phyloP scores from a whole-genome alignment of 2,329 filamentous ascomycete genomes.

The Venturia nashicola region DNA sequence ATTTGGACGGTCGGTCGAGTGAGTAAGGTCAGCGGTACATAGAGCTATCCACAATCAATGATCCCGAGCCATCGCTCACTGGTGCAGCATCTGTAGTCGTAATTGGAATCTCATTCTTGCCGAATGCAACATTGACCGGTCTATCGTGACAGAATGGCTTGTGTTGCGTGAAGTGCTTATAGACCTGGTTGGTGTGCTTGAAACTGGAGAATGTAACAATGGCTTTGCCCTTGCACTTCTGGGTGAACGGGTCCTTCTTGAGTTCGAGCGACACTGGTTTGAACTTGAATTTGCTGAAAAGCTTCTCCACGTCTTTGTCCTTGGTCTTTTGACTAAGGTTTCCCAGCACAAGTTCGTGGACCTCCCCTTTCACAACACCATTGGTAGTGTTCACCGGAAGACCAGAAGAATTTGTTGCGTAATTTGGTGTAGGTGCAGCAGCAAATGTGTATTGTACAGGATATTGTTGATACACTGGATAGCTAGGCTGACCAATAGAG shows the following conservation, averaged over 20 bases:
- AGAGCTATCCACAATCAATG: background rate
- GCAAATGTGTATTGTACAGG: background rate
- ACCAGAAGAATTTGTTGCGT: conserved; percentile 20
- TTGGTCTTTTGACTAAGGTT: background rate
- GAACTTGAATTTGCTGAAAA: background rate
- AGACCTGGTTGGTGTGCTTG: background rate
- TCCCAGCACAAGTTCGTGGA: conserved; percentile 24
- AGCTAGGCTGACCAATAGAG: background rate
- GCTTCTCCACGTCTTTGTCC: background rate
- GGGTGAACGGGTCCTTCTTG: background rate
- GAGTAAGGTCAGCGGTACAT: background rate
- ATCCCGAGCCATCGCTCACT: background rate
- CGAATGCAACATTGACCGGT: background rate
- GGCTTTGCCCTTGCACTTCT: conserved; percentile 2
- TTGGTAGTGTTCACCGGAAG: conserved; percentile 25
- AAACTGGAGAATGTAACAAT: conserved; percentile 1
- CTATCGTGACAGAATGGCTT: conserved; percentile 1
- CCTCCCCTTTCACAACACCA: conserved; percentile 24
- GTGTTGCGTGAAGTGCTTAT: background rate
- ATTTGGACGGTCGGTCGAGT: background rate
- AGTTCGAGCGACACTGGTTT: background rate
- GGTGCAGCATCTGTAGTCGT: background rate
- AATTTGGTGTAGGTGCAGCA: conserved; percentile 15
- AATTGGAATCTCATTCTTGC: background rate
- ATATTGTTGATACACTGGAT: background rate